phyloP scores from a whole-genome alignment of 352 stramenopile species.

The Globisporangium ultimum region DNA sequence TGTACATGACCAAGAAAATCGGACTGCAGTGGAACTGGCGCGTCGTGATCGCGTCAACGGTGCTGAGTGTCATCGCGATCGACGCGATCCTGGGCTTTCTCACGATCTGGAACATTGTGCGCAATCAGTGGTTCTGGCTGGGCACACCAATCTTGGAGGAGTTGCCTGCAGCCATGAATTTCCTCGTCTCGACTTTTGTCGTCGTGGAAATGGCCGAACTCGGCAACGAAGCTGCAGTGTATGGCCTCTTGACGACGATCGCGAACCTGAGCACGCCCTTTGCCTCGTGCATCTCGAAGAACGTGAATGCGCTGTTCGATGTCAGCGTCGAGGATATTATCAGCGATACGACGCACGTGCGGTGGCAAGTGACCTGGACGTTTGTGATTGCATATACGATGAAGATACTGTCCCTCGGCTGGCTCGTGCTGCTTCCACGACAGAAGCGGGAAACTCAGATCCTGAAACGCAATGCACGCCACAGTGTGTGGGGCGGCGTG shows the following conservation, averaged over 20 bases:
- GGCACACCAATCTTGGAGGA: constrained; percentile 30
- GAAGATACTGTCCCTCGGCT: constrained; percentile 40
- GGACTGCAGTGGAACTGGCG: constrained; percentile 45
- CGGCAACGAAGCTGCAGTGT: constrained; percentile 37
- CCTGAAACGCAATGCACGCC: constrained; percentile 32
- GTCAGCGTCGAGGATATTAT: constrained; percentile 28
- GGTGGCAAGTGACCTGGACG: constrained; percentile 28
- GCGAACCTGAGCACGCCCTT: constrained; percentile 30
- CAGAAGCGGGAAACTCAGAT: constrained; percentile 55
- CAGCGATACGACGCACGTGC: constrained; percentile 24
- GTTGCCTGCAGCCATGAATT: constrained; percentile 28
- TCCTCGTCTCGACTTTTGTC: constrained; percentile 36
- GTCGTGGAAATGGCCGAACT: constrained; percentile 41
- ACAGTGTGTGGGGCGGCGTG: constrained; percentile 33
- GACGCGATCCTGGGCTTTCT: constrained; percentile 22
- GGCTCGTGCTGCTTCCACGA: constrained; percentile 47
- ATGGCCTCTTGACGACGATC: constrained; percentile 37
- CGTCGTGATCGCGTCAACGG: constrained; percentile 18
- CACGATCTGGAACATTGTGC: constrained; percentile 38
- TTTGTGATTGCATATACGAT: constrained; percentile 35
- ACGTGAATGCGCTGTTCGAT: constrained; percentile 34
- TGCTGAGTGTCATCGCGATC: constrained; percentile 24
- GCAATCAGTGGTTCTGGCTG: constrained; percentile 42
- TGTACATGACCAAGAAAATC: constrained; percentile 24
- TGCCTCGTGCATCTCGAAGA: constrained; percentile 30